Evolutionary conservation across 495 filamentous ascomycete genomes (phyloP), one percentile per base, ranked within the genome.

Genomic region (Talaromyces borbonicus): DNA sequence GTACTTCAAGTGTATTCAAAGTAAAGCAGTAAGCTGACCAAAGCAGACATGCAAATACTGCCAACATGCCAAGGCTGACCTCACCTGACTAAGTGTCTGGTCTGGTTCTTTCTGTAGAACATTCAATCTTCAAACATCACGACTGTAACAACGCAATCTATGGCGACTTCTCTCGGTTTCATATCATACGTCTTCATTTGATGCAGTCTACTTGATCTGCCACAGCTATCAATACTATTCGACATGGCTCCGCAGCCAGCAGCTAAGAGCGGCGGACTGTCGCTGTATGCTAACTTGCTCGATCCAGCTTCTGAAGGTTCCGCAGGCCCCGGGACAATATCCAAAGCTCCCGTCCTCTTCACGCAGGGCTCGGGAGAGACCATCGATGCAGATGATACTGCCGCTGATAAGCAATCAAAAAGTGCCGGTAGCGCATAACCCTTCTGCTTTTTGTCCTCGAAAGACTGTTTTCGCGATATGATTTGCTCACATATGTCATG

Each of bases 261-360:
- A 55, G 57, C 59, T 4, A 62, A 63, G 51, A 55, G 51, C 22
- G 60, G 67, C 50, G 64, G 62, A 19, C 55, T 79, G 31, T 78
- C 76, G 8, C 72, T 85, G 5, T 85, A 85, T 55, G 79, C 79
- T 29, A 75, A 82, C 47, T 68, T 84, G 22, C 72, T 84, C 18
- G 73, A 77, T 32, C 61, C 74, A 4, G 65, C 67, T 36, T 60
- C 63, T n/a, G 59, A 72, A 33, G 55, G 38, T 16, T 55, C 71
- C 20, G 62, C 76, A 29, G 57, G 66, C 38, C 61, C 77, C 0
- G 75, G 76, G 12, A 80, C 81, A 2, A 85, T 90, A 47, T 87
- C 87, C 11, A 73, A 80, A 46, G 84, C 80, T 4, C 87, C 89
- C 0, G 83, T 92, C n/a, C 70, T 81, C 27, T 94, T 88, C 66